Conservation (phyloP, 148 eudicot species). For the Fallopia convolvulus region DNA sequence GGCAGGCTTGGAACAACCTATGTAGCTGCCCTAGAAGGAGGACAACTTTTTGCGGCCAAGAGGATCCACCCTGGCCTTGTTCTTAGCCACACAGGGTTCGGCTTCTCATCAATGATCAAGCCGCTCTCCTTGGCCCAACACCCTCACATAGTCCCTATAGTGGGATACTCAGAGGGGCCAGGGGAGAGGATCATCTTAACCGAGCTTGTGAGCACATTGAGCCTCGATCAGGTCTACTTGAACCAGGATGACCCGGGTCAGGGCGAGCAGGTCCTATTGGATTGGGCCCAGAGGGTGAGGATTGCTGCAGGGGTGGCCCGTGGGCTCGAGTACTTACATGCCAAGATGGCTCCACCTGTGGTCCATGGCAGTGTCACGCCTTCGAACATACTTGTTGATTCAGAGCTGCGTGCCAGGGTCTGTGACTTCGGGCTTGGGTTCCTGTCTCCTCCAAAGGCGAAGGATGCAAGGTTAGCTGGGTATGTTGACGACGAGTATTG, state of each 20-base stretch:
- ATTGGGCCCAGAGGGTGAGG: conserved; percentile 53
- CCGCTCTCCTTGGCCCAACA: conserved; percentile 61
- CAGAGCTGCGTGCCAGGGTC: conserved; percentile 47
- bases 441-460: conserved; percentile 35
- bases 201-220: conserved; percentile 58
- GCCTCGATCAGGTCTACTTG: conserved; percentile 50
- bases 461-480: conserved; percentile 36
- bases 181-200: conserved; percentile 71
- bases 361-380: conserved; percentile 79
- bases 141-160: conserved; percentile 54
- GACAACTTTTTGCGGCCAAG: conserved; percentile 52
- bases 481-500: conserved; percentile 88
- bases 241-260: conserved; percentile 43
- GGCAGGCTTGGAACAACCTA: conserved; percentile 82
- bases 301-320: conserved; percentile 63
- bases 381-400: conserved; percentile 66
- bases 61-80: conserved; percentile 69
- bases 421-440: conserved; percentile 79
- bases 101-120: conserved; percentile 50
- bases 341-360: conserved; percentile 61
- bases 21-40: conserved; percentile 38
- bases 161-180: conserved; percentile 79
- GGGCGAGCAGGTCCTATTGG: conserved; percentile 30
- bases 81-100: conserved; percentile 56
- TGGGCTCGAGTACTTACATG: conserved; percentile 80